Evolutionary conservation across 768 basidiomycete species (phyloP), one percentile per base, ranked within the genome.

Genomic region (Porpolomopsis calyptriformis): DNA sequence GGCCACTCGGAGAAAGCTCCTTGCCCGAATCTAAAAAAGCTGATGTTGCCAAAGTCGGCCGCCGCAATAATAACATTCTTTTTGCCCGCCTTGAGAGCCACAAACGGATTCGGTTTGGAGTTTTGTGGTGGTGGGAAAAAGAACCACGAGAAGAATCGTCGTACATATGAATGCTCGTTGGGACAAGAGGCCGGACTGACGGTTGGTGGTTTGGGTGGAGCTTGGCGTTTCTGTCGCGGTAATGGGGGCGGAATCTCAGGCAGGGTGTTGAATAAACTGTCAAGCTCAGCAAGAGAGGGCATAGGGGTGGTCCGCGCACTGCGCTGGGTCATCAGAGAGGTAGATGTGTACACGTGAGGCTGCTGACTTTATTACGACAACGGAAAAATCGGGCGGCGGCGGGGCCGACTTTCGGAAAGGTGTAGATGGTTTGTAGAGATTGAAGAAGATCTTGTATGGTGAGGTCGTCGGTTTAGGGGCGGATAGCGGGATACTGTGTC

Each of bases 381-480:
- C 64, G 42, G 80, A 74, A 62, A 90, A 98, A 61, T 96, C 90
- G 2, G 93, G 90, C 1, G 73, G 69, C 4, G 82, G 79, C 4
- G 84, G 86, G 1, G 74, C 65, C 0, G 78, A 83, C 65, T 82
- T 89, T 58, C 77, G 82, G 67, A 80, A 94, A 6, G 85, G 71
- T 0, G 89, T 88, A 5, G 78, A 80, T 2, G 94, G 94, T 57
- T 94, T 96, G 68, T 93, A 94, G 3, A 90, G 69, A 56, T 96
- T 84, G 62, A 73, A 98, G 65, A 96, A 97, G 3, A 89, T 73
- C 42, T 75, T 68, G 60, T 93, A 97, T 0, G 84, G 83, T 1
- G 81, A 75, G 2, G 54, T 43, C 18, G 52, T 51, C 50, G 55
- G 43, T 50, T 51, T 29, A 50, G 49, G 4, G 54, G 39, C 64